Conservation (phyloP, 202 grass and related monocot species). For the Zoysia matrella region DNA sequence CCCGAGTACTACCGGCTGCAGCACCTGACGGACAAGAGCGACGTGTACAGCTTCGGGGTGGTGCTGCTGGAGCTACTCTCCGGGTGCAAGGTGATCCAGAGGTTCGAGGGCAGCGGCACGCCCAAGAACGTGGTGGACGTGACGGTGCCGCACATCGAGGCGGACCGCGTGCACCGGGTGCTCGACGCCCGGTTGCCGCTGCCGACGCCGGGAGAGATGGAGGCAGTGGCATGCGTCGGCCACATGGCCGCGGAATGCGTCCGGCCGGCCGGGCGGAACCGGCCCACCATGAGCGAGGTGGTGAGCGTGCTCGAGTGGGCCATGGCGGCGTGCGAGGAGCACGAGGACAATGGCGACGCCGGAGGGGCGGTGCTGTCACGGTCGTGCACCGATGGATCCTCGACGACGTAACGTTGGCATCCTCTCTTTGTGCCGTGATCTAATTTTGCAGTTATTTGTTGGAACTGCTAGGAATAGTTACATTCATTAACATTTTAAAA, state of each 20-base stretch:
- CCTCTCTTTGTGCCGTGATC: too few species aligned
- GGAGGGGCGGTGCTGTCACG: slow-evolving; percentile 43
- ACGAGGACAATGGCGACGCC: slow-evolving; percentile 30
- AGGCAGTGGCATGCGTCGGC: slow-evolving; percentile 77
- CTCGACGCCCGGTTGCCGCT: slow-evolving; percentile 73
- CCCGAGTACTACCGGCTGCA: slow-evolving; percentile 91
- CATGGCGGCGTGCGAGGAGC: slow-evolving; percentile 50
- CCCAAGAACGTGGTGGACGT: slow-evolving; percentile 87
- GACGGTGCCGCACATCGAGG: slow-evolving; percentile 67
- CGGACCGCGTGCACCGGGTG: slow-evolving; percentile 64
- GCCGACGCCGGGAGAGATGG: slow-evolving; percentile 86
- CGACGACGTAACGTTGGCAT: slow-evolving; percentile 45
- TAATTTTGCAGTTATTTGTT: slow-evolving; percentile 30
- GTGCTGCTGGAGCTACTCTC: slow-evolving; percentile 77
- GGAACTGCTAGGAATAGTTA: slow-evolving; percentile 31
- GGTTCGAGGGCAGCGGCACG: slow-evolving; percentile 65
- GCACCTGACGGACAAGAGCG: slow-evolving; percentile 81
- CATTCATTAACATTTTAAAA: slow-evolving; percentile 48
- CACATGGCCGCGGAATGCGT: slow-evolving; percentile 82
- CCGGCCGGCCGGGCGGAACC: slow-evolving; percentile 39
- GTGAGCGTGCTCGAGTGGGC: slow-evolving; percentile 76
- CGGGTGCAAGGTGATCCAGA: slow-evolving; percentile 66
- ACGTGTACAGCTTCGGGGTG: slow-evolving; percentile 94
- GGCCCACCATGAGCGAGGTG: slow-evolving; percentile 91
- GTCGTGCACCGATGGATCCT: slow-evolving; percentile 66